Evolutionary conservation across 2,329 filamentous ascomycete genomes (phyloP).

Genomic region (Hypoxylon sp.): DNA sequence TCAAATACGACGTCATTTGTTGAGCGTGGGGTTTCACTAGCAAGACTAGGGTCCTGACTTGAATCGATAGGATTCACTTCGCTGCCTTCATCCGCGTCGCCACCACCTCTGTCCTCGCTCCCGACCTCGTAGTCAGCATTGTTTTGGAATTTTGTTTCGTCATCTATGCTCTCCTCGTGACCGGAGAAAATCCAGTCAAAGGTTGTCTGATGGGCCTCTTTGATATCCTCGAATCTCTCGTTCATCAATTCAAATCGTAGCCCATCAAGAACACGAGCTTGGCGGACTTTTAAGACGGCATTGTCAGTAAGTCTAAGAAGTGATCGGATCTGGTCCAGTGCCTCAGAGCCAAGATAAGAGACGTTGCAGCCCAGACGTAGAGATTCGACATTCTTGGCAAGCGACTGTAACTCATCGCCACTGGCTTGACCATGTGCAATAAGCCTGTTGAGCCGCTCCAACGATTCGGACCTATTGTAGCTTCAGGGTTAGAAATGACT

Average conservation of each 20-base stretch:
- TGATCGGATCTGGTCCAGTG: conserved; percentile 18
- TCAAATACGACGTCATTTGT: too few species aligned
- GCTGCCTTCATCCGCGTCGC: background rate
- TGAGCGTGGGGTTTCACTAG: too few species aligned
- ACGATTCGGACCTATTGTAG: conserved; percentile 21
- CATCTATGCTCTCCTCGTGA: background rate
- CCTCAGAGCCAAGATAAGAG: conserved; percentile 29
- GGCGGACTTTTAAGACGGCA: conserved; percentile 16
- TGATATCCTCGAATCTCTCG: conserved; percentile 41
- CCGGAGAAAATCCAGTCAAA: conserved; percentile 34
- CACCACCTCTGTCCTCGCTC: background rate
- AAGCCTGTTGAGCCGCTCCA: conserved; percentile 21
- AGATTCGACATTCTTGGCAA: conserved; percentile 20
- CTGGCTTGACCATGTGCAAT: conserved; percentile 26
- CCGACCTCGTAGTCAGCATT: background rate
- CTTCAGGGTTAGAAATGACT: conserved; percentile 6
- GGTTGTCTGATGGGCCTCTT: conserved; percentile 31
- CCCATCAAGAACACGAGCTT: conserved; percentile 29
- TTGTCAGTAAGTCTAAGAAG: conserved; percentile 21
- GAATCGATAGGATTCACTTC: background rate
- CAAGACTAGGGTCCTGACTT: background rate
- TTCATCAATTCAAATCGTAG: conserved; percentile 37
- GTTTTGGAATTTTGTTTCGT: background rate
- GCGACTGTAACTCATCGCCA: conserved; percentile 21
- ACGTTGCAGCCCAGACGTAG: conserved; percentile 24